These are phyloP conservation scores for Sporisorium sorghi DNA, from an alignment of 1,284 basidiomycete species.

Conservation along the genomic window DNA sequence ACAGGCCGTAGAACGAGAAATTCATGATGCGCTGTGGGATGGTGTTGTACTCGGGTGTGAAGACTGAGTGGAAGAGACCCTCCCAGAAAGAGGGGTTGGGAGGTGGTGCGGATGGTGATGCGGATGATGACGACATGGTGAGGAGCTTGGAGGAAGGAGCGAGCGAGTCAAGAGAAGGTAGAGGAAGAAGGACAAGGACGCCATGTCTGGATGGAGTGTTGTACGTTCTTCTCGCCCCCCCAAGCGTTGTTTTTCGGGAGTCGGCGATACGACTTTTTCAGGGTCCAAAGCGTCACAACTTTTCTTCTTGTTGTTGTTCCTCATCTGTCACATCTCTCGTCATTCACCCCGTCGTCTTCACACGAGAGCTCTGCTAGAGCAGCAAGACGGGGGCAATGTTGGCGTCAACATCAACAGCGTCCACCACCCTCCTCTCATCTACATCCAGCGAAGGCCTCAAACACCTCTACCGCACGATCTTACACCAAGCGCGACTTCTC, in stretches of 20 bases:
- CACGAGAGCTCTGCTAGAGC: neutral
- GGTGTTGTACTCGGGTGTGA: slow-evolving; percentile 63
- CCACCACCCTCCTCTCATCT: slow-evolving; percentile 2
- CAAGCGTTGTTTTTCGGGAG: slow-evolving; percentile 15
- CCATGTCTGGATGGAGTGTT: neutral
- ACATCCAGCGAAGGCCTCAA: slow-evolving; percentile 20
- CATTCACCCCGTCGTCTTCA: too few species aligned
- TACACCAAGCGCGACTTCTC: slow-evolving; percentile 40
- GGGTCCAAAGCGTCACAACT: slow-evolving; percentile 21
- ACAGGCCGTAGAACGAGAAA: slow-evolving; percentile 69
- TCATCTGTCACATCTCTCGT: neutral
- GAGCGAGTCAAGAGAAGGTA: neutral
- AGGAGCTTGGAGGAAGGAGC: too few species aligned
- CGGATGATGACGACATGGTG: slow-evolving; percentile 11
- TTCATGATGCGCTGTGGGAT: slow-evolving; percentile 66
- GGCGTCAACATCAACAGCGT: slow-evolving; percentile 20
- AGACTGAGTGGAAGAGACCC: slow-evolving; percentile 57
- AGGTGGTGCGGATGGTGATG: slow-evolving; percentile 1
- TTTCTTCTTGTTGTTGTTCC: slow-evolving; percentile 1
- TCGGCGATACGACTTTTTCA: slow-evolving; percentile 21
- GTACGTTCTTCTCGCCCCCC: slow-evolving; percentile 21
- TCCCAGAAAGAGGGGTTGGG: slow-evolving; percentile 23
- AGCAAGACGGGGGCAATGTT: neutral
- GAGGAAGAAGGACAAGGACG: neutral
- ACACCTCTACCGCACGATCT: slow-evolving; percentile 40